phyloP scores from a whole-genome alignment of 305 asterid species.

The Caryopteris hybrid region DNA sequence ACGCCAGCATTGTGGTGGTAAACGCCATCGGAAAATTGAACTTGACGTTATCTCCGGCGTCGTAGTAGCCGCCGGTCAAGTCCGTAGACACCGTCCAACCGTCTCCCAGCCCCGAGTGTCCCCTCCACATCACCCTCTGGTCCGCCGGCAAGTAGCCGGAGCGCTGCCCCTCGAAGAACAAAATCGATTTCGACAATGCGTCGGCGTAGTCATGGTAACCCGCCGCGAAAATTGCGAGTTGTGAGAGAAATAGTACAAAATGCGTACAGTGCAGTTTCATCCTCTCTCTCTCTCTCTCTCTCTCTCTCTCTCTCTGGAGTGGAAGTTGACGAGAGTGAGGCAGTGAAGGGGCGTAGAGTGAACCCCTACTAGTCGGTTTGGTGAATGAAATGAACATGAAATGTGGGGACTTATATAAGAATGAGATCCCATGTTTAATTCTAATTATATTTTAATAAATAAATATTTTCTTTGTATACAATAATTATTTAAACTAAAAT shows the following conservation, averaged over 20 bases:
- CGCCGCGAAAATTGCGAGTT: constrained; percentile 23
- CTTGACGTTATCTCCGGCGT: constrained; percentile 93
- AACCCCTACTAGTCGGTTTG: background rate
- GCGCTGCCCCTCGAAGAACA: constrained; percentile 92
- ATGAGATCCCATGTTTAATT: background rate
- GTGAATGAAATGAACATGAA: background rate
- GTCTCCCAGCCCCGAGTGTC: constrained; percentile 76
- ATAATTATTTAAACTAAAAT: no score
- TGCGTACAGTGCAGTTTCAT: constrained; percentile 15
- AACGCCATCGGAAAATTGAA: constrained; percentile 94
- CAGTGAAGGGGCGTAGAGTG: background rate
- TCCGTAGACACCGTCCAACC: constrained; percentile 56
- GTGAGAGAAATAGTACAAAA: constrained; percentile 13
- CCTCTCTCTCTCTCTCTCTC: background rate
- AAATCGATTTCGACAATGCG: constrained; percentile 70
- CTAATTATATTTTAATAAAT: no score
- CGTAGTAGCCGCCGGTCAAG: constrained; percentile 87
- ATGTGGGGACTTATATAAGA: constrained; percentile 12
- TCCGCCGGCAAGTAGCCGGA: constrained; percentile 78
- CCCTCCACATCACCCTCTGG: constrained; percentile 81
- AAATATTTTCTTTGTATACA: no score
- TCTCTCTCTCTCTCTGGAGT: background rate
- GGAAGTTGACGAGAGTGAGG: background rate
- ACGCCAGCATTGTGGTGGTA: constrained; percentile 87
- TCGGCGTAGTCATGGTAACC: constrained; percentile 66